Conservation (phyloP, 169 alveolate species). For the Amoebophrya sp. region DNA sequence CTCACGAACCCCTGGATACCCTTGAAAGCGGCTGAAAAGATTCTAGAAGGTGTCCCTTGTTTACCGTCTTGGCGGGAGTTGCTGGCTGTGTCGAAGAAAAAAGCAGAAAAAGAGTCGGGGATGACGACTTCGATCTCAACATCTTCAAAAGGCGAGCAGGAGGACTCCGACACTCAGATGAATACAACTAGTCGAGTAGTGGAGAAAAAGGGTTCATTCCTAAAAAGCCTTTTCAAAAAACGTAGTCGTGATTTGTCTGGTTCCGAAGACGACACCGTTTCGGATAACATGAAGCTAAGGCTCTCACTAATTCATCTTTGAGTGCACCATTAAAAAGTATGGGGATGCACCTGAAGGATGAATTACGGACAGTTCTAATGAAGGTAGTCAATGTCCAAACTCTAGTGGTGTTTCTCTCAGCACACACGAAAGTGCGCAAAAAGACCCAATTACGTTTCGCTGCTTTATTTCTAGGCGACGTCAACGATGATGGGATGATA, state of each 20-base stretch:
- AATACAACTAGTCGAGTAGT: too few species aligned
- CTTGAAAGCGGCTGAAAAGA: background rate
- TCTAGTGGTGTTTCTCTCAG: slow-evolving; percentile 6
- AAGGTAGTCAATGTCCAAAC: background rate
- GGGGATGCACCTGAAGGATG: background rate
- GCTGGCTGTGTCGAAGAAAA: background rate
- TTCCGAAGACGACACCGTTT: too few species aligned
- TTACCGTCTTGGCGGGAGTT: background rate
- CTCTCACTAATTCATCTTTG: too few species aligned
- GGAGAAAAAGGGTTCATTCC: too few species aligned
- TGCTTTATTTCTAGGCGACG: background rate
- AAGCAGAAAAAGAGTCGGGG: background rate
- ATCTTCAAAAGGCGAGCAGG: too few species aligned
- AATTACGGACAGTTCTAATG: background rate
- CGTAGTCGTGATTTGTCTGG: too few species aligned
- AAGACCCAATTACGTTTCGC: slow-evolving; percentile 11
- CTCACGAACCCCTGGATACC: background rate
- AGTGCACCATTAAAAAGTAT: too few species aligned
- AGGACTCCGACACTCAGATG: too few species aligned
- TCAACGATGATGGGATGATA: background rate
- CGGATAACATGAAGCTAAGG: too few species aligned
- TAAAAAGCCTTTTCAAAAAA: too few species aligned
- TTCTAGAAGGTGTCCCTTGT: background rate
- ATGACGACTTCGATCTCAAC: too few species aligned
- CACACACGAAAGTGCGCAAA: background rate